These are phyloP conservation scores for slime mould (Dictyostelium discoideum) DNA, from an alignment of 78 protist genomes.

Conservation along the genomic window DNA sequence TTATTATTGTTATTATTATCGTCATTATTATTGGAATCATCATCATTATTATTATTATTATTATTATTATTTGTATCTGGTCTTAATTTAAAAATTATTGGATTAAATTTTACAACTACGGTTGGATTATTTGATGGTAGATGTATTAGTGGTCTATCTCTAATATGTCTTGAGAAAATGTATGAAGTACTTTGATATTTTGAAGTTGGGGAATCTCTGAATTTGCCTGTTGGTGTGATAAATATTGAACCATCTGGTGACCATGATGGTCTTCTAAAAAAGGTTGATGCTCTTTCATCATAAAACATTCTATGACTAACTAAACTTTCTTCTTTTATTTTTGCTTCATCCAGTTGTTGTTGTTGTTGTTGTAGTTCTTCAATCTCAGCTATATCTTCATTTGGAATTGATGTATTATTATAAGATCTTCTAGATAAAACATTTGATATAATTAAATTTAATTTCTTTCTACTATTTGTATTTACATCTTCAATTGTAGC, in stretches of 20 bases:
- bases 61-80: not conserved
- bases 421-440: constrained; percentile 32
- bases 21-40: not conserved
- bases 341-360: constrained; percentile 5
- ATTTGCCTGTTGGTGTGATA: constrained; percentile 75
- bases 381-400: not conserved
- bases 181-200: constrained; percentile 48
- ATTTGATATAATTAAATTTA: constrained; percentile 22
- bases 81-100: constrained; percentile 18
- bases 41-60: not conserved
- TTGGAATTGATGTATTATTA: not conserved
- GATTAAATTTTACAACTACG: constrained; percentile 53
- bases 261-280: constrained; percentile 78
- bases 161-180: constrained; percentile 60
- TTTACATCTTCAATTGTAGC: not conserved
- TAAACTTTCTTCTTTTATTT: not conserved
- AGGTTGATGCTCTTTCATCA: constrained; percentile 70
- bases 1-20: not conserved
- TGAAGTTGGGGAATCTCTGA: constrained; percentile 14
- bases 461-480: constrained; percentile 6
- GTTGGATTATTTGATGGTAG: constrained; percentile 64
- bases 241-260: constrained; percentile 76
- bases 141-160: constrained; percentile 41
- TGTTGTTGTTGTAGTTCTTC: constrained; percentile 18
- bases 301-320: constrained; percentile 54